A percentile compares a stretch with the other conserved stretches of the same genome.
phyloP scores from a whole-genome alignment of 495 filamentous ascomycete genomes.

The Lichenothelia convexa region DNA sequence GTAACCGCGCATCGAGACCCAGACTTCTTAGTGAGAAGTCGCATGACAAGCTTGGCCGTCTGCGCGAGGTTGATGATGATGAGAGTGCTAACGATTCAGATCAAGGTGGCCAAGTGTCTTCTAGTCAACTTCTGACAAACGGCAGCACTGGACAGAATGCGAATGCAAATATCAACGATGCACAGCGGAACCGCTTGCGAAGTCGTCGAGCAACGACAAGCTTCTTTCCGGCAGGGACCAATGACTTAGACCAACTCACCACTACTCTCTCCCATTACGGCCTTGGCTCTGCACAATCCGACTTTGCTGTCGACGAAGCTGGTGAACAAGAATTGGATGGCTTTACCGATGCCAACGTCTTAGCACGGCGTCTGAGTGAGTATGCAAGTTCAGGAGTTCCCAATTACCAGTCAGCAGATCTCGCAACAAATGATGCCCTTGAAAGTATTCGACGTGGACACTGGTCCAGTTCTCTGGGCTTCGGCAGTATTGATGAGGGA shows the following conservation, averaged over 20 bases:
- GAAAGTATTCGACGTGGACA: slow-evolving; percentile 64
- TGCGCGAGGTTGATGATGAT: slow-evolving; percentile 68
- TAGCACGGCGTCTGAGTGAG: slow-evolving; percentile 46
- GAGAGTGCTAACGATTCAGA: slow-evolving; percentile 53
- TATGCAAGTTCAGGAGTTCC: slow-evolving; percentile 24
- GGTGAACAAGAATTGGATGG: too few species aligned
- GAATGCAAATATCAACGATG: too few species aligned
- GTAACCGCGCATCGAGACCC: slow-evolving; percentile 63
- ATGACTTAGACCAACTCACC: too few species aligned
- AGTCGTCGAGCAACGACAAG: too few species aligned
- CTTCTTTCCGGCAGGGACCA: too few species aligned
- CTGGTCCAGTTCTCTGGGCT: slow-evolving; percentile 79
- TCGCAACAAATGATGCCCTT: slow-evolving; percentile 38
- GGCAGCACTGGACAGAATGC: too few species aligned
- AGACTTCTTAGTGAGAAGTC: slow-evolving; percentile 72
- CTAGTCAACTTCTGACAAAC: too few species aligned
- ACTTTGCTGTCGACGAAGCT: slow-evolving; percentile 51
- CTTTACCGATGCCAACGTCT: too few species aligned
- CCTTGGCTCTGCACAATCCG: too few species aligned
- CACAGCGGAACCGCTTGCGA: too few species aligned
- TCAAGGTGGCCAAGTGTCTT: slow-evolving; percentile 34
- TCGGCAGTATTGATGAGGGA: slow-evolving; percentile 47
- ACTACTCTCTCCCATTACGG: too few species aligned
- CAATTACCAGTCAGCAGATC: neutral
- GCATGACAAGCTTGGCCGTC: slow-evolving; percentile 48